phyloP scores from a whole-genome alignment of 495 filamentous ascomycete species.

The Margaritispora aquatica region DNA sequence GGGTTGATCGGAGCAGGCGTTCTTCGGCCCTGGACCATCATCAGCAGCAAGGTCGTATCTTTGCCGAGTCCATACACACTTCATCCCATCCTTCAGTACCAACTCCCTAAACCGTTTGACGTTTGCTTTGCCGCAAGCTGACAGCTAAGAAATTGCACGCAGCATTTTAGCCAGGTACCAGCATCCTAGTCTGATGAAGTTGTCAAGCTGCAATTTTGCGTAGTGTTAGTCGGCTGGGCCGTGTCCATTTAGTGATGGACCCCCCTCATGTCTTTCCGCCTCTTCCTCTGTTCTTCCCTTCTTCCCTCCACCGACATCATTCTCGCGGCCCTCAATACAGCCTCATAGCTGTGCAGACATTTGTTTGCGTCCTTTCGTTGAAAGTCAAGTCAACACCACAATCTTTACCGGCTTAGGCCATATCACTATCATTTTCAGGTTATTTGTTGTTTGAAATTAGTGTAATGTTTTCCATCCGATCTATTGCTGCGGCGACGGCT shows the following conservation, averaged over 20 bases:
- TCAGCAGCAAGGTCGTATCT: neutral
- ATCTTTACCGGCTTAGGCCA: slow-evolving; percentile 26
- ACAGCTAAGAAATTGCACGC: neutral
- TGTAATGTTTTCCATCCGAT: slow-evolving; percentile 24
- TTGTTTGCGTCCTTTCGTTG: slow-evolving; percentile 31
- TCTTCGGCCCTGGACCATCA: neutral
- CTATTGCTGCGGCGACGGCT: slow-evolving; percentile 18
- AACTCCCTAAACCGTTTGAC: neutral
- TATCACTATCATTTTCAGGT: slow-evolving; percentile 18
- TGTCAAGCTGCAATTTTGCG: neutral
- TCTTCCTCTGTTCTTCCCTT: slow-evolving; percentile 9
- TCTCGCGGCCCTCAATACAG: slow-evolving; percentile 7
- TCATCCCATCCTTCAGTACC: neutral
- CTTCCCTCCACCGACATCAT: slow-evolving; percentile 14
- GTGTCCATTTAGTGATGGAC: slow-evolving; percentile 14
- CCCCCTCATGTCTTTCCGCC: slow-evolving; percentile 2
- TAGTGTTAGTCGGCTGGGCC: neutral
- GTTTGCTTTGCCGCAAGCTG: neutral
- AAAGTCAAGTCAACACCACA: slow-evolving; percentile 22
- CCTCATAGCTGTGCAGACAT: slow-evolving; percentile 23
- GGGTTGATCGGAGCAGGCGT: neutral
- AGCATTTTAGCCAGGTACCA: slow-evolving; percentile 8
- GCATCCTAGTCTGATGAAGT: neutral
- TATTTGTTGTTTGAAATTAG: neutral
- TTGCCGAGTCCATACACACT: neutral